phyloP scores from a whole-genome alignment of 2,329 filamentous ascomycete species.

The Fusarium cicatricum region DNA sequence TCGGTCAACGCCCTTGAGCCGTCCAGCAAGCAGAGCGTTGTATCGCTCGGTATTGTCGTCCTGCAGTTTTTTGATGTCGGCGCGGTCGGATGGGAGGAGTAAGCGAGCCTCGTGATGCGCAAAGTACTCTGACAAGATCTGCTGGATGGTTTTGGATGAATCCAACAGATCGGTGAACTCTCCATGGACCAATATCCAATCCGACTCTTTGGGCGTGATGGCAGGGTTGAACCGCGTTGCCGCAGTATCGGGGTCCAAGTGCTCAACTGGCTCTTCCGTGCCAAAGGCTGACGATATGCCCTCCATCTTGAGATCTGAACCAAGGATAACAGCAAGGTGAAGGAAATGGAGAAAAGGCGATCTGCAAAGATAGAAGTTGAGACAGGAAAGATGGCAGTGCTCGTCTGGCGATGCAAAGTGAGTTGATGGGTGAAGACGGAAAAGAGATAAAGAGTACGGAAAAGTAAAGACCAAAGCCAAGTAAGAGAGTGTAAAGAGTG shows the following conservation, averaged over 20 bases:
- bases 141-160: conserved; percentile 35
- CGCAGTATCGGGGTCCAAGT: conserved; percentile 1
- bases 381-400: neutral
- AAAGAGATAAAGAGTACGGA: neutral
- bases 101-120: conserved; percentile 46
- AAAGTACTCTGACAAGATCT: conserved; percentile 48
- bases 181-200: conserved; percentile 40
- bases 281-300: neutral
- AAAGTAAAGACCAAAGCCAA: neutral
- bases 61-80: conserved; percentile 46
- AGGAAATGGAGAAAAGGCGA: neutral
- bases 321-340: neutral
- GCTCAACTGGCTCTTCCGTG: neutral
- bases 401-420: conserved; percentile 4
- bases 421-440: neutral
- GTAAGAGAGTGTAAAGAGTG: conserved; percentile 14
- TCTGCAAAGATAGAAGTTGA: neutral
- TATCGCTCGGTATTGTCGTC: conserved; percentile 43
- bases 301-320: neutral
- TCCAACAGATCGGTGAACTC: conserved; percentile 44
- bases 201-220: conserved; percentile 35
- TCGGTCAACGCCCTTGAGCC: conserved; percentile 42
- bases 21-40: conserved; percentile 40
- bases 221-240: conserved; percentile 30
- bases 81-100: conserved; percentile 42